Percentiles rank a stretch among this genome's conserved stretches.
Conservation (phyloP, 768 basidiomycete species). For the Rubroboletus pulcherrimus region DNA sequence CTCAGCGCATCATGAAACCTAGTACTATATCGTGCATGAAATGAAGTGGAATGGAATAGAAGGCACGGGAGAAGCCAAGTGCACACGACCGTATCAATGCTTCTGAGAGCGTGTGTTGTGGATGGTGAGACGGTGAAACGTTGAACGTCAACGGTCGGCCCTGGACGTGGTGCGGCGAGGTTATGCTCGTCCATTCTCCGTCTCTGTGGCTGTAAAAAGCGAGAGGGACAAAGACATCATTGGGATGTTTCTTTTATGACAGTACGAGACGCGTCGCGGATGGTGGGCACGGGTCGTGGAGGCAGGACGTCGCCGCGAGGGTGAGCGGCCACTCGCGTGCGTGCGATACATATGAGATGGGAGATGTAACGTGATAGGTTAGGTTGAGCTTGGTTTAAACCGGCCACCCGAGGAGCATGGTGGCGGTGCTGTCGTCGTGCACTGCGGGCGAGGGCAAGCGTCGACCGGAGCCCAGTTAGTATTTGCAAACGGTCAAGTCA, state of each 20-base stretch:
- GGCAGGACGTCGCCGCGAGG: slow-evolving; percentile 1
- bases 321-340: not conserved
- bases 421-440: not conserved
- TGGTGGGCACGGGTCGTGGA: not conserved
- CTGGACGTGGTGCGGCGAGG: not conserved
- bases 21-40: not conserved
- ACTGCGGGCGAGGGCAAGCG: slow-evolving; percentile 1
- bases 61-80: not conserved
- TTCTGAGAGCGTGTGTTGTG: slow-evolving; percentile 4
- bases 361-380: not conserved
- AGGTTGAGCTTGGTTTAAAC: not conserved
- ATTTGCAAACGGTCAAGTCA: not conserved
- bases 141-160: not conserved
- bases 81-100: not conserved
- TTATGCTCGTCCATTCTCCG: not conserved
- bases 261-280: not conserved
- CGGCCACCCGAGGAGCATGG: not conserved
- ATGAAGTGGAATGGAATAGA: slow-evolving; percentile 15
- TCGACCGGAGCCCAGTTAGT: not conserved
- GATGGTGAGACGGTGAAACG: not conserved
- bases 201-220: not conserved
- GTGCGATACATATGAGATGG: not conserved
- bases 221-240: not conserved
- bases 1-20: not conserved
- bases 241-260: not conserved